These are phyloP conservation scores for Phytopythium sindhum DNA, from an alignment of 352 stramenopile genomes.

Conservation along the genomic window DNA sequence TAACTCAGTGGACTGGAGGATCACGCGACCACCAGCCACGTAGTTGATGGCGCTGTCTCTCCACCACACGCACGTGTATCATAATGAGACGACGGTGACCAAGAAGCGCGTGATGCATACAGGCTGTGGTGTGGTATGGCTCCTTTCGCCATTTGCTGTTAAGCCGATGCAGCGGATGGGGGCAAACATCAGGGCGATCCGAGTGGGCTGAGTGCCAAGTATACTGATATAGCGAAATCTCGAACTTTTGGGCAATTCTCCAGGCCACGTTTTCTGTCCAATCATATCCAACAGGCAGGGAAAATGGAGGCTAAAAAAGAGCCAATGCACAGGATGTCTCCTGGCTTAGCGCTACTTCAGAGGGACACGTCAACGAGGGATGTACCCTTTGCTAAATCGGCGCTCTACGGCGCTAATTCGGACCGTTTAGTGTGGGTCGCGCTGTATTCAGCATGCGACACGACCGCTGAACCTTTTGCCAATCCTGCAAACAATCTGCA, in stretches of 20 bases:
- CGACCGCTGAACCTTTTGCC: background rate
- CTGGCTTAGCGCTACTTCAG: background rate
- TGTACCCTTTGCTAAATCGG: background rate
- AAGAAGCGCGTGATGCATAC: too few relatives aligned
- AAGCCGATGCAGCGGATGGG: too few relatives aligned
- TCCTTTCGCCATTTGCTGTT: too few relatives aligned
- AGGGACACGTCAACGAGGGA: background rate
- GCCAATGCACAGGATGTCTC: slow-evolving; percentile 3
- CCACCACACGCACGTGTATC: too few relatives aligned
- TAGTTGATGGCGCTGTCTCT: too few relatives aligned
- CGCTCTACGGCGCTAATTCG: background rate
- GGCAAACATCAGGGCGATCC: too few relatives aligned
- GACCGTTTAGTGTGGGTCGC: background rate
- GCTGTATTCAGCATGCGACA: background rate
- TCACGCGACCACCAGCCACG: too few relatives aligned
- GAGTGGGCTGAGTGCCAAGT: too few relatives aligned
- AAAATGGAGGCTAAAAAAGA: background rate
- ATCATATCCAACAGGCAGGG: background rate
- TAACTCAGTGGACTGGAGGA: too few relatives aligned
- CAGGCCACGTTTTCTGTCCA: background rate
- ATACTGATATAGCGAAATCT: background rate
- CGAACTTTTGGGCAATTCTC: background rate
- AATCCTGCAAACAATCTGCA: too few relatives aligned
- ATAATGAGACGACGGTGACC: too few relatives aligned
- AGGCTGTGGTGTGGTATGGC: too few relatives aligned